Conservation (phyloP, 176 grass and related monocot species). For the Neostapfia colusana region DNA sequence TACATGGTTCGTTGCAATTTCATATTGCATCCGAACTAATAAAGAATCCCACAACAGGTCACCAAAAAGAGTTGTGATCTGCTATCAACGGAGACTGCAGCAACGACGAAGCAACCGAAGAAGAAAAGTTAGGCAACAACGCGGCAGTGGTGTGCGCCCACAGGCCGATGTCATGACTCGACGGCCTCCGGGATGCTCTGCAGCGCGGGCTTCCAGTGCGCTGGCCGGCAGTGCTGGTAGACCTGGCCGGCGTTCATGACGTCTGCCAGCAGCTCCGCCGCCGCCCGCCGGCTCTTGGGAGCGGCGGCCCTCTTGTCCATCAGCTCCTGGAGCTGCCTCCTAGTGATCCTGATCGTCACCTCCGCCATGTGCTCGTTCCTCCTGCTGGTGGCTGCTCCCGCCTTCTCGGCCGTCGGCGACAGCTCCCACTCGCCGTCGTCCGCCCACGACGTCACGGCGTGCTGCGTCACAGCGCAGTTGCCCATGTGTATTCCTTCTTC, state of each 20-base stretch:
- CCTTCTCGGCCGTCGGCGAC: neutral
- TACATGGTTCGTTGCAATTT: constrained; percentile 29
- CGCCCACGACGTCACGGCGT: constrained; percentile 50
- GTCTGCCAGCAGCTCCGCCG: constrained; percentile 48
- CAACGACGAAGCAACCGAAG: neutral
- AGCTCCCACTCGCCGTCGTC: constrained; percentile 66
- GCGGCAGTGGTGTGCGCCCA: neutral
- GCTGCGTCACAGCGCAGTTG: constrained; percentile 56
- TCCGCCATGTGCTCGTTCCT: constrained; percentile 20
- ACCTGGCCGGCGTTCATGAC: constrained; percentile 66
- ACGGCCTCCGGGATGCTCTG: constrained; percentile 67
- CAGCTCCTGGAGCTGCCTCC: constrained; percentile 60
- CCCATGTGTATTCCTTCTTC: constrained; percentile 40
- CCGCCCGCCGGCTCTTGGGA: constrained; percentile 25
- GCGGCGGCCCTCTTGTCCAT: constrained; percentile 35
- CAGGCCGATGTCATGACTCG: constrained; percentile 28
- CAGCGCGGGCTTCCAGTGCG: constrained; percentile 55
- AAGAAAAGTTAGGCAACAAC: neutral
- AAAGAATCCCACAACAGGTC: constrained; percentile 6
- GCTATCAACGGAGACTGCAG: neutral
- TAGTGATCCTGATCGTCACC: constrained; percentile 69
- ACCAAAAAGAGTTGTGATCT: constrained; percentile 5
- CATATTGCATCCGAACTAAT: neutral
- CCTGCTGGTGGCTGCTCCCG: neutral
- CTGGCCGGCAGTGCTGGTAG: constrained; percentile 35